These are phyloP conservation scores for Acanthamoeba culbertsoni DNA, from an alignment of 208 protist genomes.

Conservation along the genomic window DNA sequence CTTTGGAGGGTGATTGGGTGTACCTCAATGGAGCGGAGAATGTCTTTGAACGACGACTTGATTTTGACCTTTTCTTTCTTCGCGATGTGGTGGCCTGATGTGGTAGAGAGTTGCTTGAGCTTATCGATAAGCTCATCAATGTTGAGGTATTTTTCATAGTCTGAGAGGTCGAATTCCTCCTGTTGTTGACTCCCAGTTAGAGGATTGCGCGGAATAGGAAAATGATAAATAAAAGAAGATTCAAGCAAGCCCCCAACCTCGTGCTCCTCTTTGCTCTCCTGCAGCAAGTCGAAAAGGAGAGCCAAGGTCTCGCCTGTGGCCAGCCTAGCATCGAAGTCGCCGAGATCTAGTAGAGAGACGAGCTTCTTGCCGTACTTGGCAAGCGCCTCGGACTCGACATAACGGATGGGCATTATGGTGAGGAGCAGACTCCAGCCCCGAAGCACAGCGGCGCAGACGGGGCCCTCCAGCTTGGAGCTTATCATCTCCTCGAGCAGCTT, in stretches of 20 bases:
- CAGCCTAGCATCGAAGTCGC: neutral
- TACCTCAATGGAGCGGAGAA: conserved; percentile 22
- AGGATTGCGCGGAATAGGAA: neutral
- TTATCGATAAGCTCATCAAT: conserved; percentile 19
- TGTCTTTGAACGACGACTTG: conserved; percentile 46
- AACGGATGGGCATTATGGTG: neutral
- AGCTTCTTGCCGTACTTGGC: conserved; percentile 49
- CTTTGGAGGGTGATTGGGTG: neutral
- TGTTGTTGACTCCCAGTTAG: neutral
- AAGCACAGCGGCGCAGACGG: neutral
- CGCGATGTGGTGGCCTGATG: conserved; percentile 20
- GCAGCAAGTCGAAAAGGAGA: neutral
- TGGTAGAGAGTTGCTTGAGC: neutral
- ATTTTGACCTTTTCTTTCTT: conserved; percentile 40
- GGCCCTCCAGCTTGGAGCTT: neutral
- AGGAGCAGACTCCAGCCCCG: neutral
- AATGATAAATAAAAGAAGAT: neutral
- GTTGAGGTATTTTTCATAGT: neutral
- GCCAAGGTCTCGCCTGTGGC: neutral
- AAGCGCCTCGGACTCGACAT: neutral
- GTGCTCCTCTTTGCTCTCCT: neutral
- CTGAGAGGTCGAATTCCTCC: neutral
- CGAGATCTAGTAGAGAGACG: neutral
- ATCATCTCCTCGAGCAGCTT: neutral
- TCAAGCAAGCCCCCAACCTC: neutral